Base-by-base conservation (phyloP, 2,329 filamentous ascomycete species). In the Aplosporella prunicola region DNA sequence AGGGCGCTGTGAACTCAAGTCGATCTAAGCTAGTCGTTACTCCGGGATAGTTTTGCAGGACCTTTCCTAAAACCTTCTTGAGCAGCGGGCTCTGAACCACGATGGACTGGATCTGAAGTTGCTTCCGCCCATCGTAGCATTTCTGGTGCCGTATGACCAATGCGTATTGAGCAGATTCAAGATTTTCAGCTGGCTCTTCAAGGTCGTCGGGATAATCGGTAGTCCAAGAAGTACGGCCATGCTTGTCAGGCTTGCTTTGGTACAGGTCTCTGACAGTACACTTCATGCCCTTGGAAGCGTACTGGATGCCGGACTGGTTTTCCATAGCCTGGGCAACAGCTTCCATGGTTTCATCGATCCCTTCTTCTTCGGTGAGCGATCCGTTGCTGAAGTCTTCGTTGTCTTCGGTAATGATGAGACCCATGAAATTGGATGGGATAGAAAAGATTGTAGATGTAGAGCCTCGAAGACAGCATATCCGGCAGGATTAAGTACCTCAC, bases 51-150 rank as follows among this genome's bases (percentile, higher is more conserved):
- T 48, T 51, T 23, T 51, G 40, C 30, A 62, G 56, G 10, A 53
- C 49, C 11, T 43, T 38, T 13, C 48, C 47, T 3, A 61, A 44
- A 6, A 56, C 37, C 20, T 48, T 49, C 38, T 52, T 57, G 11
- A 61, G 49, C 7, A 53, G 33, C 3, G 53, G 51, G 26, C 54
- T 59, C 30, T 62, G 58, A 2, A 61, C 45, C 3, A 55, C 50
- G 38, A 61, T 51, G 4, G 56, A 57, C 29, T 28, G 46, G 16
- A 49, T 27, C 8, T 40, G 38, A 8, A 49, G 39, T 13, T 43
- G 44, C 29, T 41, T 44, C 10, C 26, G 29, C 10, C 45, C 45
- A 20, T 47, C 36, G 11, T 45, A 43, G 18, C 41, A 46, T 25
- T 51, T 45, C 28, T 37, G 45, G 39, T 48, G 45, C 4, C 47